Base-by-base conservation (phyloP, 2,329 filamentous ascomycete species). In the Cercospora sp. region DNA sequence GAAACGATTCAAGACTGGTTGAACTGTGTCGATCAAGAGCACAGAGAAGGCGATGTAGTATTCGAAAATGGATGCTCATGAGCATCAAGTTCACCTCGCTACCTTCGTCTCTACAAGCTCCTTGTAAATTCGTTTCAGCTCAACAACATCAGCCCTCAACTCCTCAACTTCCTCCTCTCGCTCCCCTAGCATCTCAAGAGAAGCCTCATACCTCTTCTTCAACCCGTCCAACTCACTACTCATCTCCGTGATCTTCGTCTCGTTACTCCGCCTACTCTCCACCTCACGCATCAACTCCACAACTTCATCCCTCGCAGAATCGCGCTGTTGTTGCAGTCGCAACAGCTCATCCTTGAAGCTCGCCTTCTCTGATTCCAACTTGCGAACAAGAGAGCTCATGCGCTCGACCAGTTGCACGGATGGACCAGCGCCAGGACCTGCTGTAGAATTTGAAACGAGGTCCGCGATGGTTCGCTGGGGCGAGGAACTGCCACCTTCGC, bases 161-260 rank as follows among this genome's bases (percentile, higher is more conserved):
- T 99, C 95, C 77, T 97, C 93, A 2, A 97, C 94, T 76, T 91
- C 83, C 84, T 99, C 95, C 79, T 93, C 97, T 87, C 97, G 97
- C 86, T 99, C 95, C 1, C 95, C 95, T 66, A 99, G 82, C 88
- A 98, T 90, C 82, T 98, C 94, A 63, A 99, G 84, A 68, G 93
- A 96, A 13, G 93, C 95, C 78, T 97, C 89, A 78, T 98, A 97
- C 74, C 94, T 86, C 70, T 88, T 84, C 75, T 92, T 89, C 71
- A 97, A 83, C 51, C 88, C 87, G 30, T 81, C 82, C 60, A 97
- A 82, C 73, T 93, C 87, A 57, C 80, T 82, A 78, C 96, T 90
- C 13, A 97, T 79, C 68, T 86, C 84, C 20, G 84, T 82, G 0
- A 93, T 86, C 68, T 85, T 87, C 63, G 82, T 79, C 13, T 88